These are phyloP conservation scores for Eucalyptus sp. DNA, from an alignment of 345 rosid species.

Conservation along the genomic window DNA sequence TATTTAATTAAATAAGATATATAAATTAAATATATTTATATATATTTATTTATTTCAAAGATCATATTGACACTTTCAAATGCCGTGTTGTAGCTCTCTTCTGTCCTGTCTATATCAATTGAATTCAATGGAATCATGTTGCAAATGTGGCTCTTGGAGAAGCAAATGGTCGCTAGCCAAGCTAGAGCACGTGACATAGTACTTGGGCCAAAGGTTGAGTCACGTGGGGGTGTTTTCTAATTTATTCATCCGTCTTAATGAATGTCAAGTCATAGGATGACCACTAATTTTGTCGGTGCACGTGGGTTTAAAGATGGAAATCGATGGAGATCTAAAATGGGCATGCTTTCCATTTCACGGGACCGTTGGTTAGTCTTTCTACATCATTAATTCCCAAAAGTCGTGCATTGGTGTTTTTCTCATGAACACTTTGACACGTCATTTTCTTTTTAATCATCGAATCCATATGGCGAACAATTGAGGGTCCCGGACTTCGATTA, in stretches of 20 bases:
- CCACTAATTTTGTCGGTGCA: not conserved
- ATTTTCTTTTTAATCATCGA: not conserved
- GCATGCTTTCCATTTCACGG: not conserved
- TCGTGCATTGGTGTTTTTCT: not conserved
- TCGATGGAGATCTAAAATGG: not conserved
- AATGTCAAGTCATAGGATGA: not conserved
- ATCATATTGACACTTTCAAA: not conserved
- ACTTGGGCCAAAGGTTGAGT: not conserved
- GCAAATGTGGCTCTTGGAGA: not conserved
- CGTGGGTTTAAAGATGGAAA: not conserved
- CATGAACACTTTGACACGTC: not conserved
- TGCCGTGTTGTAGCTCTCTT: not conserved
- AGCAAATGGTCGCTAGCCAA: not conserved
- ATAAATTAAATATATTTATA: no score
- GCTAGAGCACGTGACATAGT: not conserved
- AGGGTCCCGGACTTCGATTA: not conserved
- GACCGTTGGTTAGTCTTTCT: not conserved
- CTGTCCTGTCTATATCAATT: not conserved
- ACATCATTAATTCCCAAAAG: not conserved
- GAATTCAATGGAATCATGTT: not conserved
- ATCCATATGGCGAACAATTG: rapidly evolving
- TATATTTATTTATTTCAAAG: not conserved
- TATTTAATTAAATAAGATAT: no score
- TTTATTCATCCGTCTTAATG: not conserved
- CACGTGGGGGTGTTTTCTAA: not conserved